Base-by-base conservation (phyloP, 2,329 filamentous ascomycete species). In the Alternaria sp. region DNA sequence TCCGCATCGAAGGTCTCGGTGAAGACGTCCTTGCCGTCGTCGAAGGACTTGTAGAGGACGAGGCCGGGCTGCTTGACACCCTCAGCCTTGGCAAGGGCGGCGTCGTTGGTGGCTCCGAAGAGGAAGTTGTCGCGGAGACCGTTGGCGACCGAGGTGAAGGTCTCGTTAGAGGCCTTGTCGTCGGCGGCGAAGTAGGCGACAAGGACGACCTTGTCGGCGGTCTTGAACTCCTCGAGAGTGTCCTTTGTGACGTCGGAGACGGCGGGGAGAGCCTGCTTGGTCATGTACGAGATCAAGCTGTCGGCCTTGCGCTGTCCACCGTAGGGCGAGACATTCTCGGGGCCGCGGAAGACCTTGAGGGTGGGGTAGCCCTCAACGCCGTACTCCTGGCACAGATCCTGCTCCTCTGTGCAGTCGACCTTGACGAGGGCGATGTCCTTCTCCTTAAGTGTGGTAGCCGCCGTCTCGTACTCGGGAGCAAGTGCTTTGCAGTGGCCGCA, bases 401-500 rank as follows among this genome's bases (percentile, higher is more conserved):
- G 85, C 86, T 99, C 93, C 81, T 92, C 93, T 78, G 95, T 98
- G 88, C 96, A 98, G 86, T 97, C 95, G 74, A 96, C 83, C 89
- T 96, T 96, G 82, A 87, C 91, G 60, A 96, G 86, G 78, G 87
- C 88, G 83, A 96, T 95, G 80, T 91, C 87, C 89, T 95, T 96
- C 83, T 93, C 91, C 87, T 94, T 95, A 68, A 96, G 86, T 30
- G 89, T 86, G 28, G 92, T 94, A 54, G 93, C 93, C 56, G 93
- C 92, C 81, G 92, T 89, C 85, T 96, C 93, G 82, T 96, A 96
- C 84, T 96, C 92, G 79, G 92, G 92, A 67, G 92, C 96, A 71
- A 99, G 92, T 65, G 95, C 95, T 87, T 99, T 98, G 91, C 95
- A 98, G 88, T 98, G 95, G 71, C 94, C 95, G 74, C 92, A 97